Conservation (phyloP, 179 eudicot genomes). For the Carnegiea gigantea region DNA sequence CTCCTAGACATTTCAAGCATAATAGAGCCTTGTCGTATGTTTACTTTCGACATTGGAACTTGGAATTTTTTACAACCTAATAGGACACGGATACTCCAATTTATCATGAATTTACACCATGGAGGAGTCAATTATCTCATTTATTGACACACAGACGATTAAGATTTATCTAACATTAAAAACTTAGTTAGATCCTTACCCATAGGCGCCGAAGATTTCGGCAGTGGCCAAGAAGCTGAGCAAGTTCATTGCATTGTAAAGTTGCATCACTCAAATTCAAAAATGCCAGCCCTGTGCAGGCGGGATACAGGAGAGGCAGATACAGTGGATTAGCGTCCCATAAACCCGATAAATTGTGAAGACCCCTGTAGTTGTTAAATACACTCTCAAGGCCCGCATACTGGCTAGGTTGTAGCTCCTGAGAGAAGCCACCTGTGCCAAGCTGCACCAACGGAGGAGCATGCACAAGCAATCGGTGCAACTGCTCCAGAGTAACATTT, state of each 20-base stretch:
- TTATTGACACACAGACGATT: neutral
- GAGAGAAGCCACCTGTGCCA: slow-evolving; percentile 76
- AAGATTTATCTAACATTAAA: neutral
- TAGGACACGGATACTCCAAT: neutral
- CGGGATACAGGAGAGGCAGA: slow-evolving; percentile 61
- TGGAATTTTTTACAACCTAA: neutral
- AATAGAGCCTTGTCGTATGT: neutral
- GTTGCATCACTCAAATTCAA: slow-evolving; percentile 71
- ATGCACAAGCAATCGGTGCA: slow-evolving; percentile 54
- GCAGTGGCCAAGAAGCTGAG: slow-evolving; percentile 65
- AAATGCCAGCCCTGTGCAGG: slow-evolving; percentile 59
- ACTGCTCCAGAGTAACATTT: slow-evolving; percentile 57
- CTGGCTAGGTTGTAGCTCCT: slow-evolving; percentile 55
- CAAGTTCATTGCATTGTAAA: slow-evolving; percentile 57
- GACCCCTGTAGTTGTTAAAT: slow-evolving; percentile 54
- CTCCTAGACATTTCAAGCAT: neutral
- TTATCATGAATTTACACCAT: too few relatives aligned
- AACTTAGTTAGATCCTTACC: slow-evolving; percentile 46
- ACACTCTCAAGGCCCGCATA: slow-evolving; percentile 44
- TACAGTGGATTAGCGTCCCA: slow-evolving; percentile 56
- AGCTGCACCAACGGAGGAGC: slow-evolving; percentile 70
- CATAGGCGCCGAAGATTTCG: slow-evolving; percentile 78
- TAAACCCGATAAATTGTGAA: slow-evolving; percentile 63
- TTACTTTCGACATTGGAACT: neutral
- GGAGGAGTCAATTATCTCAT: neutral